Conservation (phyloP, 192 early-diverging fungal species). For the Backusella tarrabulga region DNA sequence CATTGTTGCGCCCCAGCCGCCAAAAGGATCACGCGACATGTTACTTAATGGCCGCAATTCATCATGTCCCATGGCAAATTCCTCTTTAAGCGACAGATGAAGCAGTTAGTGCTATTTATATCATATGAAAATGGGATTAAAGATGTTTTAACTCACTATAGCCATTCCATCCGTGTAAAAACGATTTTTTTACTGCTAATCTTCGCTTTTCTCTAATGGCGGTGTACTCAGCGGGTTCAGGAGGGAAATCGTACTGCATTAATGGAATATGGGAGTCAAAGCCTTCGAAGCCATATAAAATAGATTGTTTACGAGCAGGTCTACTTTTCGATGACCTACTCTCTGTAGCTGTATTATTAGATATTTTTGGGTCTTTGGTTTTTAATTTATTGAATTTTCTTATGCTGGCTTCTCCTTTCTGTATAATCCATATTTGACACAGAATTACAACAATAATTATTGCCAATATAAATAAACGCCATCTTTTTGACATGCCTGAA, state of each 20-base stretch:
- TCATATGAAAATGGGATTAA: not conserved
- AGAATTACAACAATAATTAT: not conserved
- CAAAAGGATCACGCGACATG: conserved; percentile 30
- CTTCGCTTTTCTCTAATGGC: conserved; percentile 27
- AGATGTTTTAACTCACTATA: conserved; percentile 49
- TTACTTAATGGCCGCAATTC: conserved; percentile 50
- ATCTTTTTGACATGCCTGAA: not conserved
- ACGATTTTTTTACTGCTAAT: conserved; percentile 55
- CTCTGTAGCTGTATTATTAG: not conserved
- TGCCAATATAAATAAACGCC: not conserved
- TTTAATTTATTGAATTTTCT: not conserved
- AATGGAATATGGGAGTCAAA: conserved; percentile 10
- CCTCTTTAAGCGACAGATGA: not conserved
- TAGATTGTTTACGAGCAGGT: not conserved
- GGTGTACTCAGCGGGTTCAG: conserved; percentile 3
- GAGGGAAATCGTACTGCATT: conserved; percentile 23
- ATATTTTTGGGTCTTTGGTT: not conserved
- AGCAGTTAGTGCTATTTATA: not conserved
- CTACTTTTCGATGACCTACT: no score
- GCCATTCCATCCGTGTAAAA: conserved; percentile 70
- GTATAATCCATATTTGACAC: not conserved
- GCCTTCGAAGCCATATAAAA: not conserved
- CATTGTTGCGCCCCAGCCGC: conserved; percentile 71
- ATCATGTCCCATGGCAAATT: conserved; percentile 79
- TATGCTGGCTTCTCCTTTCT: not conserved